Percentiles rank a stretch among this genome's conserved stretches.
These are phyloP conservation scores for Neopestalotiopsis rosae DNA, from an alignment of 2,329 filamentous ascomycete genomes.

Conservation along the genomic window DNA sequence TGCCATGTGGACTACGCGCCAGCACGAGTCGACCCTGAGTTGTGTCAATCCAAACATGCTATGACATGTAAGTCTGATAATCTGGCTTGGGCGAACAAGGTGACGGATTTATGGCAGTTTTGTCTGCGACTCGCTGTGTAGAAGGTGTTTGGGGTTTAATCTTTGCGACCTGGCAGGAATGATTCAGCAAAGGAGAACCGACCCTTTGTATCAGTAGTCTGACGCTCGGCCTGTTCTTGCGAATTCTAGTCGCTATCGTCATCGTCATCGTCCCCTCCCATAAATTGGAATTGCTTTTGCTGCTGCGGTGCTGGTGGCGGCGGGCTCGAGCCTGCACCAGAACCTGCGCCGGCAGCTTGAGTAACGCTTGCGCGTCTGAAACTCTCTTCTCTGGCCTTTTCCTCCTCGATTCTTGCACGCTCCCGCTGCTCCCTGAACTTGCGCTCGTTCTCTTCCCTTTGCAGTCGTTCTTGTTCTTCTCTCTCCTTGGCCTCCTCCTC, in stretches of 20 bases:
- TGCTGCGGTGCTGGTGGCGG: conserved; percentile 32
- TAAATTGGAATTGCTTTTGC: conserved; percentile 63
- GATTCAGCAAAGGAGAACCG: no score
- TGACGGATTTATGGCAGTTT: no score
- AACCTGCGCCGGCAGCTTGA: conserved; percentile 28
- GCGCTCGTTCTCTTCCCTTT: conserved; percentile 29
- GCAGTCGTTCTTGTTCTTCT: conserved; percentile 43
- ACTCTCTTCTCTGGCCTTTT: conserved; percentile 28
- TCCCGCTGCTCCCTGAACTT: conserved; percentile 46
- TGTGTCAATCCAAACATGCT: no score
- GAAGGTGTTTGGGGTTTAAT: no score
- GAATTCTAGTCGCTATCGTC: conserved; percentile 43
- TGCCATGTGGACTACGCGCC: no score
- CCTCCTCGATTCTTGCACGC: conserved; percentile 32
- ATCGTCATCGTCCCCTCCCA: conserved; percentile 58
- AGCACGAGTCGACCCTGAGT: no score
- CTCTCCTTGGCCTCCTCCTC: conserved; percentile 56
- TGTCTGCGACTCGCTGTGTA: no score
- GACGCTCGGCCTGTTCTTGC: no score
- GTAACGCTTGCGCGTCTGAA: conserved; percentile 46
- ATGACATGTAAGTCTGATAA: no score
- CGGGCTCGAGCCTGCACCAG: conserved; percentile 13
- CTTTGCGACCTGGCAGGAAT: no score
- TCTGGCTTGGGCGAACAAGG: no score
- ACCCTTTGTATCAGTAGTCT: no score